Evolutionary conservation across 148 eudicot genomes (phyloP), one percentile per base, ranked within the genome.

Genomic region (Chenopodium formosanum): DNA sequence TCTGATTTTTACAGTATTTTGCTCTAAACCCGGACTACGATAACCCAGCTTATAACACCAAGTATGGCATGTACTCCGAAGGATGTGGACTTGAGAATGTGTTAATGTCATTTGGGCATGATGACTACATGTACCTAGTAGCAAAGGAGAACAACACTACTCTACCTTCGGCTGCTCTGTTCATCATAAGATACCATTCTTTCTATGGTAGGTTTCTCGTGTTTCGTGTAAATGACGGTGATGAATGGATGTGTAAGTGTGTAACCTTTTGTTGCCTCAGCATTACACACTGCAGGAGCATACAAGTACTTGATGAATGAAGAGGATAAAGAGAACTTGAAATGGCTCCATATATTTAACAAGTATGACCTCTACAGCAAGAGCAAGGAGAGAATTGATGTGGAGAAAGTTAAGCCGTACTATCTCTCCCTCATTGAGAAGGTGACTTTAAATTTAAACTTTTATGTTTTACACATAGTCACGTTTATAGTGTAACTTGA

Each of bases 271-370:
- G 65, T 25, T 80, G 40, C 2, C 5, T 52, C 79, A 92, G 97
- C 97, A 48, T 64, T 94, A 78, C 97, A 92, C 77, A 84, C 62
- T 56, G 84, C 85, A 6, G 97, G 91, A 78, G 94, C 95, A 23
- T 94, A 92, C 83, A 86, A 79, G 64, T 92, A 94, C 87, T 82
- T 94, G 82, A 92, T 94, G 97, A 91, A 94, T 66, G 93, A 89
- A 11, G 93, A 94, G 72, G 97, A 92, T 75, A 79, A 20, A 31
- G 89, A 91, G 85, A 90, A 89, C 73, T 52, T 92, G 78, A 84
- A 90, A 79, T 92, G 95, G 97, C 92, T 94, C 7, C 79, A 92
- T 3, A 77, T 94, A 37, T 94, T 94, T 76, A 94, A 88, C 84
- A 89, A 84, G 75, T 89, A 89, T 76, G 91, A 87, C 71, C 84